These are phyloP conservation scores for maize (Zea mays) DNA, from an alignment of 176 grass and related monocot species.

Conservation along the genomic window Zm-B73-REFERENCE-NAM-5.0 NC_050100.1:24707001-24707500, in stretches of 20 bases:
- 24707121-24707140: constrained; percentile 21
- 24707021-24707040: not conserved
- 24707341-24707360: not conserved
- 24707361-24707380: not conserved
- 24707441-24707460: constrained; percentile 11
- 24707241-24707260: not conserved
- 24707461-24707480: constrained; percentile 46
- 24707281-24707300: constrained; percentile 31
- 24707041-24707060: not conserved
- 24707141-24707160: constrained; percentile 37
- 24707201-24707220: constrained; percentile 40
- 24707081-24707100: not conserved
- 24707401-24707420: constrained; percentile 45
- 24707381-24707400: not conserved
- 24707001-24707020: not conserved
- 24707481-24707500: constrained; percentile 53
- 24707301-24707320: constrained; percentile 14
- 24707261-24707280: constrained; percentile 27
- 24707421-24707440: constrained; percentile 33
- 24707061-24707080: not conserved
- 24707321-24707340: constrained; percentile 32
- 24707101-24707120: not conserved
- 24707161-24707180: constrained; percentile 60
- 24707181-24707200: constrained; percentile 36
- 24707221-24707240: not conserved